Base-by-base conservation (phyloP, 805 yeast genomes). In the Aciculoconidium aculeatum region DNA sequence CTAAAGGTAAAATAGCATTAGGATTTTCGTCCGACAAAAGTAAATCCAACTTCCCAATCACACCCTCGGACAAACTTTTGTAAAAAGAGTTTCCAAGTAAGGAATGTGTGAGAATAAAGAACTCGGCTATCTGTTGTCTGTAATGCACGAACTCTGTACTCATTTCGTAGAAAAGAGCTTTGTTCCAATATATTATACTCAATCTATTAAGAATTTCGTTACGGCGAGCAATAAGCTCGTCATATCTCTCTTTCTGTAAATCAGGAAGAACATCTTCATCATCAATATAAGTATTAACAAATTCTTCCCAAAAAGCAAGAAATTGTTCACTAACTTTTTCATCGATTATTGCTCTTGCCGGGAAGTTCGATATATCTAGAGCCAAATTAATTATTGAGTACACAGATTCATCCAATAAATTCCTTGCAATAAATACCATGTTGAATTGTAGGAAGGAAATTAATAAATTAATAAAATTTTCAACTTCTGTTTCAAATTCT, bases 111-210 rank as follows among this genome's bases (percentile, higher is more conserved):
- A 75, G 63, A 31, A 86, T 92, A 39, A 84, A 72, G 21, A 88
- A 64, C 42, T 92, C 97, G 1, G 80, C 71, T 7, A 81, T 80
- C 37, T 81, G 90, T 17, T 73, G 58, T 42, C 96, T 68, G 52
- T 75, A 90, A 15, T 75, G 67, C 13, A 56, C 54, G 44, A 87
- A 84, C 40, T 80, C 94, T 12, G 68, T 51, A 15, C 48, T 47
- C 7, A 58, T 54, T 11, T 61, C 55, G 11, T 59, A 62, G 14
- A 70, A 47, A 27, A 72, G 79, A 3, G 76, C 63, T 42, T 86
- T 85, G 3, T 65, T 59, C 79, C 92, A 80, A 52, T 84, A 86
- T 2, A 77, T 66, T 13, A 57, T 59, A 12, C 84, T 66, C 3
- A 84, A 68, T 35, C 66, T 63, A 17, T 56, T 58, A 35, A 81